phyloP scores from a whole-genome alignment of 129 eudicot genomes.

The Saussurea involucrata region DNA sequence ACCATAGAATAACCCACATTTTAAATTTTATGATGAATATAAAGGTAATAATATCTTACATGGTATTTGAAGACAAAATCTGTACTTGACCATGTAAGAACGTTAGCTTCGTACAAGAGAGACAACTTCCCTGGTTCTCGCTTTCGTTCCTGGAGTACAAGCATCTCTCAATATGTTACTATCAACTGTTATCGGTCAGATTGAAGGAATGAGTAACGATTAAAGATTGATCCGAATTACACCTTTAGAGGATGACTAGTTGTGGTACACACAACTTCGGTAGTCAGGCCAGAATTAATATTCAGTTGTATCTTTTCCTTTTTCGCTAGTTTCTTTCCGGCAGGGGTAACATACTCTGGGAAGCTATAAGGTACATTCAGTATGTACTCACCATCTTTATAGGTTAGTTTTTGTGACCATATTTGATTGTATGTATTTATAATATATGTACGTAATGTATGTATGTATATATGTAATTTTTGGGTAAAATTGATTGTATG shows the following conservation, averaged over 20 bases:
- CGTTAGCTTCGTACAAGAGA: slow-evolving; percentile 57
- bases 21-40: neutral
- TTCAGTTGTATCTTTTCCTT: slow-evolving; percentile 68
- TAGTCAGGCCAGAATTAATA: slow-evolving; percentile 54
- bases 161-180: slow-evolving; percentile 9
- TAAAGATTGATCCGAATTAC: neutral
- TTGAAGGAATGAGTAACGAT: neutral
- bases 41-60: slow-evolving; percentile 43
- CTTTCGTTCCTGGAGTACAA: slow-evolving; percentile 43
- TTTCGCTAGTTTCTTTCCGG: slow-evolving; percentile 68
- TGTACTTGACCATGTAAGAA: slow-evolving; percentile 60
- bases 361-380: slow-evolving; percentile 69
- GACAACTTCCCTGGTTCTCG: slow-evolving; percentile 56
- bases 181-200: neutral
- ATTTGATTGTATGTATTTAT: too few relatives aligned
- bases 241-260: slow-evolving; percentile 91
- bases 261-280: slow-evolving; percentile 55
- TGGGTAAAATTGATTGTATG: too few relatives aligned
- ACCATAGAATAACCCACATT: neutral
- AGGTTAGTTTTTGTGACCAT: slow-evolving; percentile 73
- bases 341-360: slow-evolving; percentile 88
- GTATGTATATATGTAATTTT: too few relatives aligned
- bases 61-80: slow-evolving; percentile 53
- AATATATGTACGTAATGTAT: too few relatives aligned
- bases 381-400: slow-evolving; percentile 57